phyloP scores from a whole-genome alignment of 768 basidiomycete genomes.

The Boletus rubroflammeus region DNA sequence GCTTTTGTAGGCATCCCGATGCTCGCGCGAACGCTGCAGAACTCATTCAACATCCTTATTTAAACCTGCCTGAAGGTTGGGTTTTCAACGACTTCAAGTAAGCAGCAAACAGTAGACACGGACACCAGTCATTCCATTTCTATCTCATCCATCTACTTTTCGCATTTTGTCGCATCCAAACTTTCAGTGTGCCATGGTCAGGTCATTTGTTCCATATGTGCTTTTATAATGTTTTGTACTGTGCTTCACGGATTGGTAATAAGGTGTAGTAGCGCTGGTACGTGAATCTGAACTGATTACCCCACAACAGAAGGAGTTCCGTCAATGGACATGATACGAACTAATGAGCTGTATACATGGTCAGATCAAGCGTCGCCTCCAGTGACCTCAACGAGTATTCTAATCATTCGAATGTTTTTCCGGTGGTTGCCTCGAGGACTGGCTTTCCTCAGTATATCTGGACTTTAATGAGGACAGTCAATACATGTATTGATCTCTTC shows the following conservation, averaged over 20 bases:
- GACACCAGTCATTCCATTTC: slow-evolving; percentile 15
- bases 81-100: slow-evolving; percentile 55
- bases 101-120: slow-evolving; percentile 9
- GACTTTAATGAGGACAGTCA: not conserved
- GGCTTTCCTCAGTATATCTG: not conserved
- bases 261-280: slow-evolving; percentile 30
- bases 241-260: slow-evolving; percentile 26
- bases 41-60: slow-evolving; percentile 76
- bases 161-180: slow-evolving; percentile 23
- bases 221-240: slow-evolving; percentile 33
- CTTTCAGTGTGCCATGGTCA: slow-evolving; percentile 12
- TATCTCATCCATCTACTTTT: slow-evolving; percentile 28
- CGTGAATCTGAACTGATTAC: slow-evolving; percentile 22
- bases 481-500: not conserved
- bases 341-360: not conserved
- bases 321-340: not conserved
- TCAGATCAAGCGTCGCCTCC: not conserved
- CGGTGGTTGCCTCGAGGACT: not conserved
- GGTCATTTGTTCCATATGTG: slow-evolving; percentile 31
- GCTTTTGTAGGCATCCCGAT: slow-evolving; percentile 62
- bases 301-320: not conserved
- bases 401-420: not conserved
- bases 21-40: slow-evolving; percentile 78
- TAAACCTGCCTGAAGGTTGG: slow-evolving; percentile 70
- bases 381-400: not conserved